Conservation (phyloP, 257 asterid species). For the Paulownia fortunei region DNA sequence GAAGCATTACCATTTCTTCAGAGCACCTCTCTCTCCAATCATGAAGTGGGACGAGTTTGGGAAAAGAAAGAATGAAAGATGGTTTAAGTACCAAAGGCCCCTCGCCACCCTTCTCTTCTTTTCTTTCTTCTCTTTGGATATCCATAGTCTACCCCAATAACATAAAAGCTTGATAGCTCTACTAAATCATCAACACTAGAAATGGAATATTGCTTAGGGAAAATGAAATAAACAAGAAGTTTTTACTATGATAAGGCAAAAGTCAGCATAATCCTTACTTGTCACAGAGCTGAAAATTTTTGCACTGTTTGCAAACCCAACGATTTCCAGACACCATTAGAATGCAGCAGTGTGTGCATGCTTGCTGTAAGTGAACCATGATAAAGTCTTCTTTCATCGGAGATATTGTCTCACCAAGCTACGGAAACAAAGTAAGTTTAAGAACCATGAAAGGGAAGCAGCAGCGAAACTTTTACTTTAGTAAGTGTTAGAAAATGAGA, state of each 20-base stretch:
- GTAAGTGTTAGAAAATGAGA: background rate
- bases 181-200: background rate
- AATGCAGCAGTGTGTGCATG: slow-evolving; percentile 89
- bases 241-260: slow-evolving; percentile 13
- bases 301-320: slow-evolving; percentile 93
- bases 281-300: slow-evolving; percentile 85
- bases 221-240: background rate
- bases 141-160: background rate
- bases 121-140: background rate
- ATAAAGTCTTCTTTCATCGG: slow-evolving; percentile 99
- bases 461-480: slow-evolving; percentile 1
- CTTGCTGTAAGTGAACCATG: slow-evolving; percentile 94
- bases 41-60: background rate
- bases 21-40: background rate
- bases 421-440: slow-evolving; percentile 23
- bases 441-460: slow-evolving; percentile 20
- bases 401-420: slow-evolving; percentile 96
- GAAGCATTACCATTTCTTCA: background rate
- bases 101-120: background rate
- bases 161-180: background rate
- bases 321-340: slow-evolving; percentile 87
- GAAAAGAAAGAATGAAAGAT: background rate
- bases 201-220: background rate
- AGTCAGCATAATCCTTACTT: slow-evolving; percentile 52
- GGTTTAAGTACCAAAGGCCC: background rate